These are phyloP conservation scores for Theileria orientalis DNA, from an alignment of 169 alveolate species.

Conservation along the genomic window DNA sequence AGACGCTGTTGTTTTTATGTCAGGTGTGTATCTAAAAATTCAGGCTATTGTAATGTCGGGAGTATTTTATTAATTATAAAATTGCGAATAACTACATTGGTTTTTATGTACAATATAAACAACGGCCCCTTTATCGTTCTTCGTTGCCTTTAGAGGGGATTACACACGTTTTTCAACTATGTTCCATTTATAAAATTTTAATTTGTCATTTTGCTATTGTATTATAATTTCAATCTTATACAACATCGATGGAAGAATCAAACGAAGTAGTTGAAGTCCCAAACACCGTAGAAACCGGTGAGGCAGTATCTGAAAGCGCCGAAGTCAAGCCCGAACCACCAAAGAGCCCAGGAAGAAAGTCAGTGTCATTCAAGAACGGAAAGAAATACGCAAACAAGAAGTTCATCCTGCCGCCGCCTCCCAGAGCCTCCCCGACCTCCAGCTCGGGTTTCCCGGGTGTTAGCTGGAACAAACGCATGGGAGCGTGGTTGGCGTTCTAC, in stretches of 20 bases:
- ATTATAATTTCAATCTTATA: neutral
- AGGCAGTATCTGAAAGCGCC: neutral
- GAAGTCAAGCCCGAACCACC: constrained; percentile 1
- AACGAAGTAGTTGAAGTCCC: neutral
- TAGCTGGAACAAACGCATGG: constrained; percentile 84
- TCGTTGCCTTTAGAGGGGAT: neutral
- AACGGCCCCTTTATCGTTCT: neutral
- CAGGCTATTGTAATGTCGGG: constrained; percentile 19
- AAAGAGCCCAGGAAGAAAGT: constrained; percentile 4
- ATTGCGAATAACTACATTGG: constrained; percentile 4
- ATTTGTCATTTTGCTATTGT: constrained; percentile 7
- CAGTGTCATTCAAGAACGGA: constrained; percentile 18
- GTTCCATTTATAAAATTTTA: neutral
- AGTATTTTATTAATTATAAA: constrained; percentile 9
- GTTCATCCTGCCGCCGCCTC: constrained; percentile 58
- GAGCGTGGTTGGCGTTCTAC: constrained; percentile 83
- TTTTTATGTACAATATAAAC: neutral
- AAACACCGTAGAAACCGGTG: constrained; percentile 1
- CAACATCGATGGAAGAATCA: constrained; percentile 1
- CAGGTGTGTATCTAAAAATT: constrained; percentile 28
- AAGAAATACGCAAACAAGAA: constrained; percentile 20
- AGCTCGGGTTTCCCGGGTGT: constrained; percentile 84
- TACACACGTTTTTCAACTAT: neutral
- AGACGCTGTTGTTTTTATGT: neutral
- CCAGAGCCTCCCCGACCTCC: constrained; percentile 64